Evolutionary conservation across 371 early-diverging fungal species (phyloP).

Genomic region (Mucor lusitanicus): DNA sequence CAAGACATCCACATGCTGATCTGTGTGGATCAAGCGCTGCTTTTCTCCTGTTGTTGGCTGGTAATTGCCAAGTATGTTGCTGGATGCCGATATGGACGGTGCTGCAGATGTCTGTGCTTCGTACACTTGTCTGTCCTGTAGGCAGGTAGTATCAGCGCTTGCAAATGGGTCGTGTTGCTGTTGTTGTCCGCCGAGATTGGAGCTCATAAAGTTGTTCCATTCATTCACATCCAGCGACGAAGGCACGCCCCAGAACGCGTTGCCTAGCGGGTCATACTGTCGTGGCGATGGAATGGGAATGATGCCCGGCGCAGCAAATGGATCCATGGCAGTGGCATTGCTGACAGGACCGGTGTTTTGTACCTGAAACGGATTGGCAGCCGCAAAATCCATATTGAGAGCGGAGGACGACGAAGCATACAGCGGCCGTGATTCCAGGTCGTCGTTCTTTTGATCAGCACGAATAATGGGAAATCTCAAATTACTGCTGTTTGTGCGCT

Average conservation of each 20-base stretch:
- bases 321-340: conserved; percentile 8
- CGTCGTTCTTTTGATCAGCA: background rate
- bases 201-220: conserved; percentile 26
- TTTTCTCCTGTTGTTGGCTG: conserved; percentile 10
- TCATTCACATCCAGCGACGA: conserved; percentile 28
- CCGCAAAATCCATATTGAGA: conserved; percentile 4
- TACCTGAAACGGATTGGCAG: background rate
- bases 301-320: conserved; percentile 36
- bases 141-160: background rate
- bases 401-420: background rate
- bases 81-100: conserved; percentile 5
- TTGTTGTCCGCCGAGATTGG: background rate
- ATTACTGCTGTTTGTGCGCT: conserved; percentile 10
- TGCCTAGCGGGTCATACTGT: conserved; percentile 17
- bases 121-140: conserved; percentile 12
- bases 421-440: background rate
- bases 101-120: conserved; percentile 31
- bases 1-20: conserved; percentile 39
- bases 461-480: conserved; percentile 8
- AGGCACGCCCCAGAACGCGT: conserved; percentile 25
- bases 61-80: background rate
- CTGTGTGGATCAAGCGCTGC: conserved; percentile 34
- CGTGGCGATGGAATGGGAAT: conserved; percentile 24
- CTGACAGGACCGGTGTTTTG: background rate
- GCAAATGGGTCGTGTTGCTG: conserved; percentile 8